These are phyloP conservation scores for Russula foetens DNA, from an alignment of 768 basidiomycete genomes.

Conservation along the genomic window DNA sequence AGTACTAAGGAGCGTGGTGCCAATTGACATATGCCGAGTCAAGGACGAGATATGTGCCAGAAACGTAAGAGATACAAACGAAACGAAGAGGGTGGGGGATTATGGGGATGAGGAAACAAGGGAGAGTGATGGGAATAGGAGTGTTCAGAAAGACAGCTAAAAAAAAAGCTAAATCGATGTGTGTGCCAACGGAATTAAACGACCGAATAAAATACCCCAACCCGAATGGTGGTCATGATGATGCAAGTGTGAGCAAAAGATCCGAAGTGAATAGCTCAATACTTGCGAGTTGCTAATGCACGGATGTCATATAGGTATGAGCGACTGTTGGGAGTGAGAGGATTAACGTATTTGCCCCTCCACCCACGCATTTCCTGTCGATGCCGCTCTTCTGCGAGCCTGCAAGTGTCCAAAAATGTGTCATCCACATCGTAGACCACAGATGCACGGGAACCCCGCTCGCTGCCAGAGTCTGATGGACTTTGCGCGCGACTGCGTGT, in stretches of 20 bases:
- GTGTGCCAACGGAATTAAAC: constrained; percentile 9
- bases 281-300: constrained; percentile 77
- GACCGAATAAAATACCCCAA: constrained; percentile 10
- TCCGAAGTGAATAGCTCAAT: constrained; percentile 26
- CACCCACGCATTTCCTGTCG: constrained; percentile 79
- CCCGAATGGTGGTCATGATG: constrained; percentile 1
- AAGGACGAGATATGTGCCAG: constrained; percentile 3
- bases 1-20: constrained; percentile 12
- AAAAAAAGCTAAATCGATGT: constrained; percentile 3
- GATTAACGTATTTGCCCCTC: constrained; percentile 29
- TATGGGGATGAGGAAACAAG: neutral
- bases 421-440: constrained; percentile 75
- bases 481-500: constrained; percentile 53
- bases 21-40: constrained; percentile 2
- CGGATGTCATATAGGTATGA: constrained; percentile 74
- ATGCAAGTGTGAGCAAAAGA: constrained; percentile 5
- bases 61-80: neutral
- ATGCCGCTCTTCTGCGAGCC: constrained; percentile 75
- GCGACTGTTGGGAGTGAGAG: constrained; percentile 42
- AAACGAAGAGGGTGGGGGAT: neutral
- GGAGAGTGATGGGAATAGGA: neutral
- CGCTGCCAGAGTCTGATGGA: constrained; percentile 69
- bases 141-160: neutral
- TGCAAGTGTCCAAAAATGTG: constrained; percentile 62
- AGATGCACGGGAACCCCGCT: constrained; percentile 72